Percentiles rank a stretch among this genome's conserved stretches.
Evolutionary conservation across 164 flowering plant species (phyloP).

Genomic region (Magnolia sinica): DNA sequence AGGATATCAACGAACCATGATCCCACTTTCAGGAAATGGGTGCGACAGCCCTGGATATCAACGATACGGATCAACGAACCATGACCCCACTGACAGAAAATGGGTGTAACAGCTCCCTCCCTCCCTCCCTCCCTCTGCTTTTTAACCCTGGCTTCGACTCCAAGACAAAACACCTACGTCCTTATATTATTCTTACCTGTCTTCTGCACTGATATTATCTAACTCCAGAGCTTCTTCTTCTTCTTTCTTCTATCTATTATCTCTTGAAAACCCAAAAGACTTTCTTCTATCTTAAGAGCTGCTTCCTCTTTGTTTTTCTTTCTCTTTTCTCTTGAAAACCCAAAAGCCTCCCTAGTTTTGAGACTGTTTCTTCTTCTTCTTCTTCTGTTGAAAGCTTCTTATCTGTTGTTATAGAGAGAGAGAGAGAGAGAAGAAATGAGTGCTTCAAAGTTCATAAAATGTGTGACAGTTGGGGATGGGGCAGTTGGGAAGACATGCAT

Average conservation of each 20-base stretch:
- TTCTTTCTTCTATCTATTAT: background rate
- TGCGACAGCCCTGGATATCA: too few relatives aligned
- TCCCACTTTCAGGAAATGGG: too few relatives aligned
- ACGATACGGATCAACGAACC: background rate
- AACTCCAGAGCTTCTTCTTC: background rate
- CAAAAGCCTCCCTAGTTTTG: background rate
- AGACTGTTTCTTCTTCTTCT: slow-evolving; percentile 13
- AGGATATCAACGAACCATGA: background rate
- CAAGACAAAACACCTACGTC: background rate
- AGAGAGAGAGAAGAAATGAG: slow-evolving; percentile 46
- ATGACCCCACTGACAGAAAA: background rate
- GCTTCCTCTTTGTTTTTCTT: background rate
- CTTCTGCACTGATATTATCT: background rate
- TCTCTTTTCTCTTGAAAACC: slow-evolving; percentile 4
- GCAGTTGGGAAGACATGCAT: slow-evolving; percentile 97
- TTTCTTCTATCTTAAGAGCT: too few relatives aligned
- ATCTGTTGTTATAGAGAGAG: background rate
- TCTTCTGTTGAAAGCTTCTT: background rate
- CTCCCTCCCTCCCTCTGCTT: slow-evolving; percentile 8
- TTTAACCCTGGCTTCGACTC: background rate
- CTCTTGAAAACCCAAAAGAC: background rate
- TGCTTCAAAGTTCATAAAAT: slow-evolving; percentile 94
- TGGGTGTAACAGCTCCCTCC: background rate
- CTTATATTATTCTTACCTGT: slow-evolving; percentile 3
- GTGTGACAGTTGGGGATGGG: slow-evolving; percentile 99